phyloP scores from a whole-genome alignment of 768 basidiomycete species.

The Boletus vermiculosoides region DNA sequence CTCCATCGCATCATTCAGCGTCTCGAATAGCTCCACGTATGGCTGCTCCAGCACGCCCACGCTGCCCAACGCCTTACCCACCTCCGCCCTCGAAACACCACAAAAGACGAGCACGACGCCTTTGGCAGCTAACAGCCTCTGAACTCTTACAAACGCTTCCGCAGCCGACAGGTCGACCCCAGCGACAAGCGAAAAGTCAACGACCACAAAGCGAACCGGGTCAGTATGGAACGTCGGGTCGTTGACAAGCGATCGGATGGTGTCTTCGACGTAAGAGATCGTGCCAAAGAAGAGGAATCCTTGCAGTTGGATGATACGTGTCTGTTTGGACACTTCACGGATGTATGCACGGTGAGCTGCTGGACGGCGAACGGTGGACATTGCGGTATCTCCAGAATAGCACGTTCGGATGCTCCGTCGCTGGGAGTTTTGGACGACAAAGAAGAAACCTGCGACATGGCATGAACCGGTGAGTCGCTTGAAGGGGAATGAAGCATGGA shows the following conservation, averaged over 20 bases:
- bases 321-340: conserved; percentile 89
- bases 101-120: conserved; percentile 88
- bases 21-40: conserved; percentile 78
- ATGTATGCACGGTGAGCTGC: conserved; percentile 86
- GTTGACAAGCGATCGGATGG: conserved; percentile 74
- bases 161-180: conserved; percentile 95
- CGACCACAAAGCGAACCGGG: conserved; percentile 86
- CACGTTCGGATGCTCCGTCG: conserved; percentile 79
- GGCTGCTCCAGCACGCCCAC: conserved; percentile 79
- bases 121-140: conserved; percentile 72
- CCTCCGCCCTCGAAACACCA: conserved; percentile 63
- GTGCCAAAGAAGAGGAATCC: conserved; percentile 96
- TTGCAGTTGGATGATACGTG: conserved; percentile 83
- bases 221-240: conserved; percentile 65
- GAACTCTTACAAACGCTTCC: conserved; percentile 91
- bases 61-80: conserved; percentile 70
- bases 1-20: conserved; percentile 89
- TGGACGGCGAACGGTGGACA: conserved; percentile 90
- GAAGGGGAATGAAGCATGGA: background rate
- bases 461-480: background rate
- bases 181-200: conserved; percentile 82
- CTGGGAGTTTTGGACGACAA: conserved; percentile 94
- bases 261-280: conserved; percentile 84
- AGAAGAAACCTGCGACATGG: conserved; percentile 70
- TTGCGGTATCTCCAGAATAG: conserved; percentile 77